These are phyloP conservation scores for Coniochaeta sp. DNA, from an alignment of 2,329 filamentous ascomycete species.

Conservation along the genomic window DNA sequence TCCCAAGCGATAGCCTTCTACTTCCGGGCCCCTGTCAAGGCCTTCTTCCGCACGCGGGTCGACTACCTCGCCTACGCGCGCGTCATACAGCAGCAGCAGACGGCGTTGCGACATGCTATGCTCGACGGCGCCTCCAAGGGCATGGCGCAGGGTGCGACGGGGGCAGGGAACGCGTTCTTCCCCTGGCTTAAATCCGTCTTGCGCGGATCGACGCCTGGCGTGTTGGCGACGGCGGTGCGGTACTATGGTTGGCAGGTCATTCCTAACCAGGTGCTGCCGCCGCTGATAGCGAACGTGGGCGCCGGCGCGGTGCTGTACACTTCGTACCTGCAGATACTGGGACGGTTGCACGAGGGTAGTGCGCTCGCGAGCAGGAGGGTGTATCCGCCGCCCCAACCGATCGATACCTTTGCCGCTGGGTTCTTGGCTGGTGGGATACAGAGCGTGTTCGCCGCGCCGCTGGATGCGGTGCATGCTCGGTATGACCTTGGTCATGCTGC, in stretches of 20 bases:
- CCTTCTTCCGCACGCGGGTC: slow-evolving; percentile 84
- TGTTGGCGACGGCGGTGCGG: slow-evolving; percentile 59
- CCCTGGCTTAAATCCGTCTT: slow-evolving; percentile 40
- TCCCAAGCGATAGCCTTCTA: slow-evolving; percentile 84
- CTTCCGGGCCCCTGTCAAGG: slow-evolving; percentile 84
- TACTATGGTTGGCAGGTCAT: slow-evolving; percentile 69
- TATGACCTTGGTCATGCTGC: slow-evolving; percentile 42
- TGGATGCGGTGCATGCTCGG: slow-evolving; percentile 69
- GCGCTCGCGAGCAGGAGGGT: slow-evolving; percentile 48
- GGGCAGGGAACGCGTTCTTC: neutral
- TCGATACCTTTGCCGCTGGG: slow-evolving; percentile 62
- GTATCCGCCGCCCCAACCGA: slow-evolving; percentile 60
- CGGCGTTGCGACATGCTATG: slow-evolving; percentile 14
- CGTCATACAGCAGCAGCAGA: slow-evolving; percentile 42
- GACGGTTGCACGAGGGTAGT: slow-evolving; percentile 58
- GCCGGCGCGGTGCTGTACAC: slow-evolving; percentile 72
- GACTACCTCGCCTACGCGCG: slow-evolving; percentile 66
- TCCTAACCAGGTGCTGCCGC: slow-evolving; percentile 70
- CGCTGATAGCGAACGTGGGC: slow-evolving; percentile 65
- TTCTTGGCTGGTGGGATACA: slow-evolving; percentile 63
- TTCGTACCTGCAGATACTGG: slow-evolving; percentile 65
- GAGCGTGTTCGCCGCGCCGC: slow-evolving; percentile 64
- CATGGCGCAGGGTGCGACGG: neutral
- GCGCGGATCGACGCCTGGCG: slow-evolving; percentile 60
- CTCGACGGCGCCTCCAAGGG: slow-evolving; percentile 5